Conservation (phyloP, 768 basidiomycete species). For the Daedaleopsis nitida region DNA sequence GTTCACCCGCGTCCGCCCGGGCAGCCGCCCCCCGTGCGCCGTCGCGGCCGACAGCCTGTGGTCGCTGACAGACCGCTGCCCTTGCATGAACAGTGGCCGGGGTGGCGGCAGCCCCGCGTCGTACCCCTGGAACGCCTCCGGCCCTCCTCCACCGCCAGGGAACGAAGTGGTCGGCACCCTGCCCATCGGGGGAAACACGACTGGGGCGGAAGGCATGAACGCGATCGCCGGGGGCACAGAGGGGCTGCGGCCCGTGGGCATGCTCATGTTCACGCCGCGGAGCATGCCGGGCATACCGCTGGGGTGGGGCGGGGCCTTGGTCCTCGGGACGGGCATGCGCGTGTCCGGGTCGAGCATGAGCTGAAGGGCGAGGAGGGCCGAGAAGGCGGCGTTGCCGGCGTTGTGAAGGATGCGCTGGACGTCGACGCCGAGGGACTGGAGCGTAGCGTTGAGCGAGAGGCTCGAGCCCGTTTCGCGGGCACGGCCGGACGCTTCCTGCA, state of each 20-base stretch:
- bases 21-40: constrained; percentile 6
- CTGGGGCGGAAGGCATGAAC: constrained; percentile 17
- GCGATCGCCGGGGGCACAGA: constrained; percentile 16
- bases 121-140: constrained; percentile 1
- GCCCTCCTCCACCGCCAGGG: not conserved
- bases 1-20: constrained; percentile 16
- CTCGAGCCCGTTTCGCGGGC: constrained; percentile 52
- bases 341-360: constrained; percentile 62
- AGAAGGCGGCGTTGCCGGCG: constrained; percentile 80
- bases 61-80: constrained; percentile 13
- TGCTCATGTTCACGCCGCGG: constrained; percentile 15
- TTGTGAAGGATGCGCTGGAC: constrained; percentile 57
- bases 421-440: constrained; percentile 58
- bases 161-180: constrained; percentile 20
- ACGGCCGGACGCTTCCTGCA: constrained; percentile 62
- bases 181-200: constrained; percentile 17
- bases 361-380: constrained; percentile 69
- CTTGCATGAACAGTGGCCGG: constrained; percentile 16
- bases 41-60: not conserved
- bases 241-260: constrained; percentile 13
- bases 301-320: not conserved
- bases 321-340: constrained; percentile 23
- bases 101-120: not conserved
- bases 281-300: constrained; percentile 17
- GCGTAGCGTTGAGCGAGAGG: constrained; percentile 62